These are phyloP conservation scores for Puccinia triticina DNA, from an alignment of 1,284 basidiomycete genomes.

Conservation along the genomic window DNA sequence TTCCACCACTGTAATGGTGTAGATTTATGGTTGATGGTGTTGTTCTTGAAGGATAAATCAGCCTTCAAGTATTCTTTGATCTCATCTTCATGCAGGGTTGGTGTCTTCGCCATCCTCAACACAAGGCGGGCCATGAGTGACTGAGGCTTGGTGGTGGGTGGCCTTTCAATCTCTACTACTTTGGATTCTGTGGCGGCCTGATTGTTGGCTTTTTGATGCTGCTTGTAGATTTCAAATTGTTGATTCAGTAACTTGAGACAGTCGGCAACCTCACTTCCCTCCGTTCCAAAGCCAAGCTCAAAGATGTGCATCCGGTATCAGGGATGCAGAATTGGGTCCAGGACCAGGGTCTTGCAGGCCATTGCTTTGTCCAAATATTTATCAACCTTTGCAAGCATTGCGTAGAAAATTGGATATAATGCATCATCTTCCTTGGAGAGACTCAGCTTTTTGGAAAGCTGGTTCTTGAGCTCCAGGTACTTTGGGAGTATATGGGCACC, in stretches of 20 bases:
- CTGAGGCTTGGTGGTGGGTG: background rate
- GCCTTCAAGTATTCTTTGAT: background rate
- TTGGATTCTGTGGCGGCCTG: background rate
- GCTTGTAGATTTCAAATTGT: background rate
- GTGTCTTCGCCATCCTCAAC: background rate
- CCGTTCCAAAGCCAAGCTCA: background rate
- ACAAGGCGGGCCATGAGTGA: background rate
- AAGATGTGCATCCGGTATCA: conserved; percentile 1
- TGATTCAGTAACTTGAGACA: background rate
- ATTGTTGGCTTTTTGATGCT: background rate
- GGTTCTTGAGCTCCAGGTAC: background rate
- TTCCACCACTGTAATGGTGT: background rate
- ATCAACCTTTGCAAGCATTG: background rate
- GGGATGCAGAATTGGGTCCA: background rate
- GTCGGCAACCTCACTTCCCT: background rate
- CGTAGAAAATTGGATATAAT: background rate
- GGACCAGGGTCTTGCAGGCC: background rate
- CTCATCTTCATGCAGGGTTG: background rate
- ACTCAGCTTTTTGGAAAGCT: too few species aligned
- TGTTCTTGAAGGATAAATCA: too few species aligned
- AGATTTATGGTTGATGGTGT: background rate
- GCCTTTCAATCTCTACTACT: too few species aligned
- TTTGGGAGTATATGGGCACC: background rate
- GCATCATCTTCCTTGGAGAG: background rate
- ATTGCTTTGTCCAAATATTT: background rate